Percentiles rank a stretch among this genome's conserved stretches.
These are phyloP conservation scores for Bisporella sp. DNA, from an alignment of 2,329 filamentous ascomycete species.

Conservation along the genomic window DNA sequence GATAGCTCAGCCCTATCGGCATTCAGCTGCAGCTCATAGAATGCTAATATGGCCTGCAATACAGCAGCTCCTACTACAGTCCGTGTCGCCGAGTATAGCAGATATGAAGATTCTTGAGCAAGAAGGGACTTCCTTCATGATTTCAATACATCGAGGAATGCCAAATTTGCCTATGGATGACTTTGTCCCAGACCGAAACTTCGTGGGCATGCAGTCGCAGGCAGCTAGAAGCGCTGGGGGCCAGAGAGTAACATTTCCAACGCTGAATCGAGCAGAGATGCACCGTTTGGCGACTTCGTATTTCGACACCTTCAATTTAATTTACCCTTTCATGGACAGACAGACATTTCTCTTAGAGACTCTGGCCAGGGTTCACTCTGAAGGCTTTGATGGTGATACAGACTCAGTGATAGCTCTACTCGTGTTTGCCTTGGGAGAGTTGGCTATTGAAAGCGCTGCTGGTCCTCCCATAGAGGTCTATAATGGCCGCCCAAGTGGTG, in stretches of 20 bases:
- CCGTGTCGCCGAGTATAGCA: conserved; percentile 25
- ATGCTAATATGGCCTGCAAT: conserved; percentile 44
- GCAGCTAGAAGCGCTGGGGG: conserved; percentile 21
- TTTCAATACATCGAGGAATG: conserved; percentile 23
- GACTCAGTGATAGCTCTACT: conserved; percentile 47
- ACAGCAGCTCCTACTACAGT: conserved; percentile 32
- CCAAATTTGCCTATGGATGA: conserved; percentile 21
- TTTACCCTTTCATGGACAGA: conserved; percentile 52
- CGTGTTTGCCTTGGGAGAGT: conserved; percentile 51
- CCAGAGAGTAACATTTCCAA: conserved; percentile 21
- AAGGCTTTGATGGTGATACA: conserved; percentile 42
- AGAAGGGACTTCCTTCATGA: conserved; percentile 31
- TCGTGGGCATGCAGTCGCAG: conserved; percentile 26
- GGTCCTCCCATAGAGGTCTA: conserved; percentile 38
- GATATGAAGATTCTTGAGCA: conserved; percentile 30
- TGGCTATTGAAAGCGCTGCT: conserved; percentile 44
- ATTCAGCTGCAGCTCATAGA: conserved; percentile 38
- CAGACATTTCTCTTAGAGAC: conserved; percentile 43
- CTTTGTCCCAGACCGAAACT: conserved; percentile 15
- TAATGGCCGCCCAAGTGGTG: conserved; percentile 41
- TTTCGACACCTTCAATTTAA: conserved; percentile 52
- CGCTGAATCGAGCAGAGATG: conserved; percentile 42
- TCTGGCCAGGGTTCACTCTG: conserved; percentile 37
- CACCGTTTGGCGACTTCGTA: conserved; percentile 44
- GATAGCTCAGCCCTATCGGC: conserved; percentile 17